Evolutionary conservation across 805 yeast genomes (phyloP).

Genomic region (Wickerhamomyces silvicola): DNA sequence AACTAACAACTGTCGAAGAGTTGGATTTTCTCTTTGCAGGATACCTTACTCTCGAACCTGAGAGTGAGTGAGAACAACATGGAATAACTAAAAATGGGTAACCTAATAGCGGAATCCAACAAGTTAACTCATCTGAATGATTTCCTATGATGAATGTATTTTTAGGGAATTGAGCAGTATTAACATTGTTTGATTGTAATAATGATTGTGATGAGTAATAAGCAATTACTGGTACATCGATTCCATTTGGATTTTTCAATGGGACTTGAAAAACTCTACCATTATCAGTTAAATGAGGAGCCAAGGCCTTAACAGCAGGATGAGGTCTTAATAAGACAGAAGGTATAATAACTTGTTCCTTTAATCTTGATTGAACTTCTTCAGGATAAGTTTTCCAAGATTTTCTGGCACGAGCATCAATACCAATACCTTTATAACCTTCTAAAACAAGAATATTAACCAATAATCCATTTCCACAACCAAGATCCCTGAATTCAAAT

Average conservation of each 20-base stretch:
- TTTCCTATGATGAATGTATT: constrained; percentile 86
- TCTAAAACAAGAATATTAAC: constrained; percentile 71
- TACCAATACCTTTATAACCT: constrained; percentile 77
- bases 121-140: constrained; percentile 90
- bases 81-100: constrained; percentile 90
- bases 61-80: constrained; percentile 85
- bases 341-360: constrained; percentile 83
- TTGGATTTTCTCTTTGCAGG: constrained; percentile 33
- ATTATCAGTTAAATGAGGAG: constrained; percentile 52
- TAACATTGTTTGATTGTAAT: constrained; percentile 45
- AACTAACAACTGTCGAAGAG: constrained; percentile 30
- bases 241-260: constrained; percentile 17
- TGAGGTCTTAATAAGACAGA: constrained; percentile 62
- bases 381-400: constrained; percentile 78
- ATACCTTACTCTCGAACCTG: constrained; percentile 70
- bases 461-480: constrained; percentile 91
- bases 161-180: constrained; percentile 58
- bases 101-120: constrained; percentile 89
- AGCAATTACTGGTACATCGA: constrained; percentile 40
- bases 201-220: constrained; percentile 40
- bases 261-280: constrained; percentile 52
- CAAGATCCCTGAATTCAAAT: constrained; percentile 79
- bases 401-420: constrained; percentile 85
- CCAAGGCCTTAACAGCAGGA: constrained; percentile 47
- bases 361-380: constrained; percentile 48